Evolutionary conservation across 2,329 filamentous ascomycete species (phyloP).

Genomic region (Neonectria ditissima): DNA sequence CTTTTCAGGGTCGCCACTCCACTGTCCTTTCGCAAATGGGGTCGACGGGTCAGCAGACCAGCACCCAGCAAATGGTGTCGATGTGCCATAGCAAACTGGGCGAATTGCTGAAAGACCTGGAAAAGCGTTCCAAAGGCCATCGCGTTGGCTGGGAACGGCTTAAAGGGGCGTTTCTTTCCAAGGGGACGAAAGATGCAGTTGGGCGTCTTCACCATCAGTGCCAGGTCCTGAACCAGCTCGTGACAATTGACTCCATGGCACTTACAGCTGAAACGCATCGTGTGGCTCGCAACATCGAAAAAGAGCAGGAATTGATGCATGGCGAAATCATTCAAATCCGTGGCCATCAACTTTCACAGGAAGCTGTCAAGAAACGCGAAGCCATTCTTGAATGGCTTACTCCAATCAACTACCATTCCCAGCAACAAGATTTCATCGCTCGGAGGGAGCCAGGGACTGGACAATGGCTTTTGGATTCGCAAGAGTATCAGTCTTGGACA

Average conservation of each 20-base stretch:
- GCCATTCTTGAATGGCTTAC: slow-evolving; percentile 14
- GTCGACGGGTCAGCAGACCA: not conserved
- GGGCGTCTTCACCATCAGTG: slow-evolving; percentile 10
- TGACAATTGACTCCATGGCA: slow-evolving; percentile 10
- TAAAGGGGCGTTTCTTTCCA: slow-evolving; percentile 7
- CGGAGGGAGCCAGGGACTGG: slow-evolving; percentile 7
- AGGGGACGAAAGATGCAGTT: slow-evolving; percentile 9
- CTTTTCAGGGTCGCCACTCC: slow-evolving; percentile 13
- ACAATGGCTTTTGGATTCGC: slow-evolving; percentile 11
- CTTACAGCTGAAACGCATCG: slow-evolving; percentile 5
- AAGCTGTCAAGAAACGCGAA: not conserved
- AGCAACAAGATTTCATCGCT: slow-evolving; percentile 13
- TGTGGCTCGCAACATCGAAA: not conserved
- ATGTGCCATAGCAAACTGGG: slow-evolving; percentile 1
- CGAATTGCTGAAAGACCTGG: not conserved
- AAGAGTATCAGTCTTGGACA: slow-evolving; percentile 4
- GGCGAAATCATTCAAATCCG: not conserved
- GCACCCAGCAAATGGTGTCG: slow-evolving; percentile 9
- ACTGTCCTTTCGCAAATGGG: slow-evolving; percentile 7
- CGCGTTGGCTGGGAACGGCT: slow-evolving; percentile 5
- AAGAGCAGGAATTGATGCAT: slow-evolving; percentile 9
- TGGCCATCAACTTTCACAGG: not conserved
- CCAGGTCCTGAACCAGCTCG: slow-evolving; percentile 5
- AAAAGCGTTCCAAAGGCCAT: slow-evolving; percentile 3
- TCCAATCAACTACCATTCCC: not conserved